These are phyloP conservation scores for Endothia cerciana DNA, from an alignment of 2,329 filamentous ascomycete species.

Conservation along the genomic window DNA sequence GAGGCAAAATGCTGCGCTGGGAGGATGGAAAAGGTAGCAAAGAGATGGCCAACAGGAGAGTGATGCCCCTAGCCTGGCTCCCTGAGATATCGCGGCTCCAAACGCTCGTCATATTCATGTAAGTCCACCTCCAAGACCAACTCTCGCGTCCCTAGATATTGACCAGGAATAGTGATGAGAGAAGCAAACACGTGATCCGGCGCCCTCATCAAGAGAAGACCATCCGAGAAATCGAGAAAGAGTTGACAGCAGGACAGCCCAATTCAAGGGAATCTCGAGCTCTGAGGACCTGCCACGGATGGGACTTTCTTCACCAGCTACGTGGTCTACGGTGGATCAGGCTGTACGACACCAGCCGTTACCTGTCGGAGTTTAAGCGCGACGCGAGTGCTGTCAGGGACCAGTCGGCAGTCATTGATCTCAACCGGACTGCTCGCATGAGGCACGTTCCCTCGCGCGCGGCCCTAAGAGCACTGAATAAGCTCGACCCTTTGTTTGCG, in stretches of 20 bases:
- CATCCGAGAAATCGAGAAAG: neutral
- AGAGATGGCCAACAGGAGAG: neutral
- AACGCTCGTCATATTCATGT: slow-evolving; percentile 10
- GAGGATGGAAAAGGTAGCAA: neutral
- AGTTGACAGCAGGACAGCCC: slow-evolving; percentile 10
- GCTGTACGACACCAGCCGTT: neutral
- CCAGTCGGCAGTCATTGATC: neutral
- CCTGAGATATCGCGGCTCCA: neutral
- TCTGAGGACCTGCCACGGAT: neutral
- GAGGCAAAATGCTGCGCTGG: neutral
- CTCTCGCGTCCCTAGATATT: neutral
- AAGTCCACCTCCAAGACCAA: neutral
- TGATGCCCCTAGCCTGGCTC: neutral
- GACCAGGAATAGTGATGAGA: neutral
- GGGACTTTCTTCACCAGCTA: slow-evolving; percentile 11
- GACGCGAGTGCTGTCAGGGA: neutral
- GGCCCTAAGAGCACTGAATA: neutral
- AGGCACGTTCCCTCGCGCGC: neutral
- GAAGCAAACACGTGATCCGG: neutral
- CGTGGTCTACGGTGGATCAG: slow-evolving; percentile 2
- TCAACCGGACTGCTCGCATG: slow-evolving; percentile 10
- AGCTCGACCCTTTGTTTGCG: slow-evolving; percentile 1
- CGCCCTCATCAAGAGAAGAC: neutral
- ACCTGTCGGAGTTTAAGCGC: neutral
- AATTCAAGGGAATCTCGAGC: slow-evolving; percentile 11